phyloP scores from a whole-genome alignment of 495 filamentous ascomycete genomes.

The Penicillium desertorum region DNA sequence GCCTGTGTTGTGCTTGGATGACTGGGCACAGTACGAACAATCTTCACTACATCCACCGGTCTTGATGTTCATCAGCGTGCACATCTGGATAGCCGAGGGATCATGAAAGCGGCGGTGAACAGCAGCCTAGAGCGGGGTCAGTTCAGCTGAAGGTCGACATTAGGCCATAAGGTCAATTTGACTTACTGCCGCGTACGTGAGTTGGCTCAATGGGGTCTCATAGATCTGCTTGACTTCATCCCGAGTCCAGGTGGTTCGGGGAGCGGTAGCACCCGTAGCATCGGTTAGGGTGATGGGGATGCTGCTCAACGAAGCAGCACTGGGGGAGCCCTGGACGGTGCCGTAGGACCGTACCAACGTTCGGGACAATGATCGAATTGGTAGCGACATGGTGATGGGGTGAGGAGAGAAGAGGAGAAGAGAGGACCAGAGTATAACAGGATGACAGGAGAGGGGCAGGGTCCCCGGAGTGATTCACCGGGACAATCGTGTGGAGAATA shows the following conservation, averaged over 20 bases:
- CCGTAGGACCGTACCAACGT: constrained; percentile 40
- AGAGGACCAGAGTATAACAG: not conserved
- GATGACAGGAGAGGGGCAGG: constrained; percentile 19
- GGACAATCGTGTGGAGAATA: constrained; percentile 20
- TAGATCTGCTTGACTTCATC: constrained; percentile 76
- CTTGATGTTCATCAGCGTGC: constrained; percentile 92
- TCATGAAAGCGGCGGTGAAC: constrained; percentile 80
- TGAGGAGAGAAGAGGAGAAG: constrained; percentile 13
- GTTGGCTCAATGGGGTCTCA: constrained; percentile 71
- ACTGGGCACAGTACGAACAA: constrained; percentile 87
- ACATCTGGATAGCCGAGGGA: constrained; percentile 77
- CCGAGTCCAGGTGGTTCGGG: constrained; percentile 72
- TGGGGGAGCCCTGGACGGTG: constrained; percentile 44
- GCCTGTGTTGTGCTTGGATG: constrained; percentile 74
- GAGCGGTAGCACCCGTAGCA: constrained; percentile 56
- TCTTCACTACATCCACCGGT: constrained; percentile 88
- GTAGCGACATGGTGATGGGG: constrained; percentile 32
- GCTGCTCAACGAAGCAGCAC: constrained; percentile 32
- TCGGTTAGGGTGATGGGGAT: constrained; percentile 45
- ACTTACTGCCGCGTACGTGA: constrained; percentile 71
- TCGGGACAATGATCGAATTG: constrained; percentile 33
- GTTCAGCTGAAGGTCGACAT: not conserved
- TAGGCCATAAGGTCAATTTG: not conserved
- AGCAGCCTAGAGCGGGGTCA: constrained; percentile 49
- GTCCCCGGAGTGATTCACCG: constrained; percentile 17